Evolutionary conservation across 148 eudicot genomes (phyloP).

Genomic region (Gaultheria prostrata): DNA sequence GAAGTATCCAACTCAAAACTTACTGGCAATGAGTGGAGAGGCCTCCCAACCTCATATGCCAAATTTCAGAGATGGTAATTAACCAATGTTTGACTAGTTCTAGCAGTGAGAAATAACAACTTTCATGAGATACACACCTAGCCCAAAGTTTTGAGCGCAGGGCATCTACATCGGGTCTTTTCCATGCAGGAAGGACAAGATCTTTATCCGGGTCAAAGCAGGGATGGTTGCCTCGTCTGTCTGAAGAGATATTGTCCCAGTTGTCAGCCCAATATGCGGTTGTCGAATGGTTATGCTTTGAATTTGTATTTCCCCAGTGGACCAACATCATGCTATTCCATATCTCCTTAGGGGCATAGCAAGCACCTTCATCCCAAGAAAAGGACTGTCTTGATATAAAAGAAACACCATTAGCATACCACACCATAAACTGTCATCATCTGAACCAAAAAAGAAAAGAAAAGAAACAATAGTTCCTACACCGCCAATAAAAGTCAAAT

Average conservation of each 20-base stretch:
- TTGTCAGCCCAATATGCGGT: conserved; percentile 91
- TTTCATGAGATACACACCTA: conserved; percentile 38
- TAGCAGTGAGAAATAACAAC: background rate
- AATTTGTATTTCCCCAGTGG: conserved; percentile 97
- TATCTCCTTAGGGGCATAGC: conserved; percentile 99
- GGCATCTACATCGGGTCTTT: conserved; percentile 64
- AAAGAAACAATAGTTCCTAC: background rate
- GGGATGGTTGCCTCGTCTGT: conserved; percentile 79
- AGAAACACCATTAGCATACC: conserved; percentile 23
- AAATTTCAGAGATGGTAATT: background rate
- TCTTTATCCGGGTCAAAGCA: conserved; percentile 95
- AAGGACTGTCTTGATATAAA: conserved; percentile 65
- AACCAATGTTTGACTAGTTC: background rate
- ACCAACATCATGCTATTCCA: conserved; percentile 99
- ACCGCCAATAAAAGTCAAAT: background rate
- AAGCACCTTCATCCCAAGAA: conserved; percentile 99
- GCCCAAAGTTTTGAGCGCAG: conserved; percentile 70
- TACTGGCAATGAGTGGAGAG: background rate
- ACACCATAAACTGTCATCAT: background rate
- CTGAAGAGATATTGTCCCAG: conserved; percentile 71
- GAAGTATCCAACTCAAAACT: background rate
- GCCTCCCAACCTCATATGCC: background rate
- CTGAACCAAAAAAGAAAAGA: background rate
- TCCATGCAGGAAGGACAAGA: conserved; percentile 97
- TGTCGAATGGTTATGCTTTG: conserved; percentile 87